Evolutionary conservation across 139 green algal genomes (phyloP), one percentile per base, ranked within the genome.

Genomic region (Pedinophyceae sp.): DNA sequence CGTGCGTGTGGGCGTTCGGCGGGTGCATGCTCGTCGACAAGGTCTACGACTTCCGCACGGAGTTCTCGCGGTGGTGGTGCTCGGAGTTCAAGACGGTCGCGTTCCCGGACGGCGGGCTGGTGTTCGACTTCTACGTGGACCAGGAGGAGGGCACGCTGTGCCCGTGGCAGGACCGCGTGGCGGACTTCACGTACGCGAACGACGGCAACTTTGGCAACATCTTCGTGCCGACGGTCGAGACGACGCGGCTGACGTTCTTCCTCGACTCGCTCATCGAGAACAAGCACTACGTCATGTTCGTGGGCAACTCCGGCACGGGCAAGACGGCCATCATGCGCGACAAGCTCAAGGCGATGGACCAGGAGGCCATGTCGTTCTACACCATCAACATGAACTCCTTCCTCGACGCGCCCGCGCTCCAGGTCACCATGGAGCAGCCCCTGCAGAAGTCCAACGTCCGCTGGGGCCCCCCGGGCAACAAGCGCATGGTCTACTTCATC

Each of bases 71-170:
- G 59, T 94, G 85, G 85, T 78, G 67, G 68, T 5, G 17, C 3
- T 10, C 27, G 22, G 50, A 70, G 46, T 59, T 29, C 27, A 59
- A 57, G 57, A 69, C 66, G 45, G 71, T 87, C 22, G 48, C 52
- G 29, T 76, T 81, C 65, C 84, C 79, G 2, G 79, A 86, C 59
- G 76, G 89, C 68, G 83, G 78, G 29, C 57, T 78, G 20, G 86
- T 94, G 22, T 94, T 81, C 62, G 86, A 94, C 57, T 94, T 90
- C 71, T 94, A 81, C 54, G 80, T 94, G 19, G 76, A 94, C 54
- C 70, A 84, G 50, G 39, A 71, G 5, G 58, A 55, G 23, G 52
- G 52, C 48, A 49, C 27, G 39, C 87, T 91, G 82, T 67, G 71
- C 56, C 76, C 69, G 15, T 93, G 83, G 83, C 74, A 76, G 28